phyloP scores from a whole-genome alignment of 164 flowering plant genomes.

The Tetracentron sinense region DNA sequence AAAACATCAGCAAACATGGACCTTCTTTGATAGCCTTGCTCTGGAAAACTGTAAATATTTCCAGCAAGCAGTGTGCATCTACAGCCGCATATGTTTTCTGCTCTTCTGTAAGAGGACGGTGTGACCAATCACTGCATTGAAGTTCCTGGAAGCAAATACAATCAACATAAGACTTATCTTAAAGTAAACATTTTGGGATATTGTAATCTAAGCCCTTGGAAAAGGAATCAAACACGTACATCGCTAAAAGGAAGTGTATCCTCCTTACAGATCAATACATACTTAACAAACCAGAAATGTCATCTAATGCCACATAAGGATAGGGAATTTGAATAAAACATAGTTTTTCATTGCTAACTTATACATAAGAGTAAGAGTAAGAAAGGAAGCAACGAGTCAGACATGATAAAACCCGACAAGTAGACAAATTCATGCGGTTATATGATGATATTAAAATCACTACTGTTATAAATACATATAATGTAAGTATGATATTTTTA shows the following conservation, averaged over 20 bases:
- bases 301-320: neutral
- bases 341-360: too few species aligned
- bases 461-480: too few species aligned
- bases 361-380: too few species aligned
- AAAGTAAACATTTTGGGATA: neutral
- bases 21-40: conserved; percentile 53
- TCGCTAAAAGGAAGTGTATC: neutral
- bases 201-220: neutral
- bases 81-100: conserved; percentile 85
- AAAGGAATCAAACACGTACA: neutral
- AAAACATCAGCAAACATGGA: conserved; percentile 21
- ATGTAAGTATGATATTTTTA: too few species aligned
- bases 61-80: conserved; percentile 84
- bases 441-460: neutral
- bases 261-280: too few species aligned
- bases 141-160: conserved; percentile 59
- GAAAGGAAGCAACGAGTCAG: too few species aligned
- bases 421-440: neutral
- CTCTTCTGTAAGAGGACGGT: conserved; percentile 83
- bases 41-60: conserved; percentile 60
- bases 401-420: neutral
- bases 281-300: neutral
- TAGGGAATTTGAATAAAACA: neutral
- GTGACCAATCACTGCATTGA: conserved; percentile 98
- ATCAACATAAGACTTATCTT: conserved; percentile 1